Base-by-base conservation (phyloP, 768 basidiomycete species). In the Harrya chromipes region DNA sequence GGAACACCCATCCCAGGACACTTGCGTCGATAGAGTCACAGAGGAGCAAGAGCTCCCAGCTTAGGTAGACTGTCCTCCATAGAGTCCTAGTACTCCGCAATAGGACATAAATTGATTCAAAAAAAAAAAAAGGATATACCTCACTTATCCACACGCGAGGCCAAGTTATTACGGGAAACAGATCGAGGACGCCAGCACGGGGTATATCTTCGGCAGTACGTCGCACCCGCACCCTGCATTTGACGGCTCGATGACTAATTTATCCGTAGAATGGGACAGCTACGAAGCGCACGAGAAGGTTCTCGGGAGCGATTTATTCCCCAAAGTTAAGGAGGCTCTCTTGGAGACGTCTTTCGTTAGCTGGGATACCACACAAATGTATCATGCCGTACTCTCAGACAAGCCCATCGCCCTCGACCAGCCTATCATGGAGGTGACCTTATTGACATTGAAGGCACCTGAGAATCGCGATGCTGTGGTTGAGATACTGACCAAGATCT, bases 201-300 rank as follows among this genome's bases (percentile, higher is more conserved):
- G 33, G 16, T 9, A 33, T 33, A 33, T 33, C 14, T 9, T 33
- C 2, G 5, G 33, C 33, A 6, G 33, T 33, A 14, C 14, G 16
- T 33, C 16, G 11, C 33, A 23, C 9, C 8, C 6, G 35, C 14
- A 31, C 7, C 21, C n/a, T 16, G 3, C 20, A 11, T 24, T 20
- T 16, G 16, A 35, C 23, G 13, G 39, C 20, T 19, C 40, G 9
- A 40, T 29, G 12, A 12, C 29, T 6, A 14, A 20, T 14, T 44
- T 21, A 10, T 39, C 19, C 12, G 9, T 23, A 68, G 66, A 68
- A 44, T 66, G 63, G 64, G 66, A 63, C 12, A 61, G 12, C 33
- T 50, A 45, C 10, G 58, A 65, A 9, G 36, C 52, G n/a, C 66
- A 66, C 50, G 31, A 53, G 33, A 48, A 51, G 0, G 0, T 61